A percentile compares a stretch with the other conserved stretches of the same genome.
phyloP scores from a whole-genome alignment of 441 rosid genomes.

The Jatropha multifida region DNA sequence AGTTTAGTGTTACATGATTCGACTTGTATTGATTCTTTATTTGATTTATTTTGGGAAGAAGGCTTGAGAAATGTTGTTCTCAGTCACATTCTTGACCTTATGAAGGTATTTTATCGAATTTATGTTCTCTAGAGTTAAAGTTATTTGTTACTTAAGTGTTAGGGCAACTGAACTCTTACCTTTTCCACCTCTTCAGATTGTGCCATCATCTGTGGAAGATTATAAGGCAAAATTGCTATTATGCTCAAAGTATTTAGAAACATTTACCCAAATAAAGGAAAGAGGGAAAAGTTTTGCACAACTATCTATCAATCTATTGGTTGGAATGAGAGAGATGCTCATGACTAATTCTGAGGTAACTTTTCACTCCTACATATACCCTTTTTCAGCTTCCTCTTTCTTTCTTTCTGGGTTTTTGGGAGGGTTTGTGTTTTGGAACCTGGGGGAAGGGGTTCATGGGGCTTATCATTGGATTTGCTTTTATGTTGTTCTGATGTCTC shows the following conservation, averaged over 20 bases:
- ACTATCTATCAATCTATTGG: slow-evolving; percentile 73
- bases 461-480: not conserved
- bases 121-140: slow-evolving; percentile 15
- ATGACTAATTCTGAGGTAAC: slow-evolving; percentile 64
- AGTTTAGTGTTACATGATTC: slow-evolving; percentile 59
- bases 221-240: slow-evolving; percentile 67
- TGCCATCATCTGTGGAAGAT: slow-evolving; percentile 61
- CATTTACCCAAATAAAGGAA: slow-evolving; percentile 93
- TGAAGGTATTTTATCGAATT: slow-evolving; percentile 65
- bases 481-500: slow-evolving; percentile 28
- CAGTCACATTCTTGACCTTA: slow-evolving; percentile 67
- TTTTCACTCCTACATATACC: slow-evolving; percentile 13
- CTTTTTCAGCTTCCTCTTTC: not conserved
- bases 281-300: slow-evolving; percentile 64
- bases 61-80: slow-evolving; percentile 64
- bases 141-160: slow-evolving; percentile 21
- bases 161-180: slow-evolving; percentile 21
- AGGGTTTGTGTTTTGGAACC: too few relatives aligned
- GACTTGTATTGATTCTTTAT: slow-evolving; percentile 73
- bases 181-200: slow-evolving; percentile 47
- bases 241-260: slow-evolving; percentile 93
- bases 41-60: slow-evolving; percentile 96
- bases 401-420: not conserved
- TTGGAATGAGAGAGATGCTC: slow-evolving; percentile 89
- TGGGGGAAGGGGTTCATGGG: not conserved